Conservation (phyloP, 2,329 filamentous ascomycete species). For the Curvularia sp. region DNA sequence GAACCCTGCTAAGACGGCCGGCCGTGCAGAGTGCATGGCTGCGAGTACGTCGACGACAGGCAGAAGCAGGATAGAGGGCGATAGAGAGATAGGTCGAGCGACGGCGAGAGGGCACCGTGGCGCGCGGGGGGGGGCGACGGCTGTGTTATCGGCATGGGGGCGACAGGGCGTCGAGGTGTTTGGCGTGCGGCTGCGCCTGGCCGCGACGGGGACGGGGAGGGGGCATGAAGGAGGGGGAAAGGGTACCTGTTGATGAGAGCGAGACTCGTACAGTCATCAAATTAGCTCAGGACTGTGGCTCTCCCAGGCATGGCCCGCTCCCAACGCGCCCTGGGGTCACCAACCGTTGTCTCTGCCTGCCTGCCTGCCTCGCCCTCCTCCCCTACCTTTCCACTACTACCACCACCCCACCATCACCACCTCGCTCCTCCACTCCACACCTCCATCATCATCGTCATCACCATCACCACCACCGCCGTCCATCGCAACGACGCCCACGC, state of each 20-base stretch:
- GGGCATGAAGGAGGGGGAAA: not conserved
- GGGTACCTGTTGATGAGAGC: constrained; percentile 26
- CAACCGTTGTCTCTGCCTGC: constrained; percentile 9
- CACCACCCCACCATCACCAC: not conserved
- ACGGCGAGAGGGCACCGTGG: too few relatives aligned
- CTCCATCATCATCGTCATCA: not conserved
- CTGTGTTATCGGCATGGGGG: not conserved
- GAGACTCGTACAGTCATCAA: constrained; percentile 30
- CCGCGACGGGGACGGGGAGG: not conserved
- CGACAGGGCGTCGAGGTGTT: not conserved
- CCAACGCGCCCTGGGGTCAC: constrained; percentile 18
- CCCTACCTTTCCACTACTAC: constrained; percentile 5
- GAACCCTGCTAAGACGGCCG: constrained; percentile 7
- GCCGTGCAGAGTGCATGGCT: constrained; percentile 1
- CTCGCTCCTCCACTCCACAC: not conserved
- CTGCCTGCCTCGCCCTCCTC: not conserved
- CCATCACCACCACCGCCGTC: not conserved
- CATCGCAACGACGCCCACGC: not conserved
- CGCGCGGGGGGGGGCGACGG: too few relatives aligned
- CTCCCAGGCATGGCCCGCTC: constrained; percentile 4
- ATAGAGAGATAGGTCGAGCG: not conserved
- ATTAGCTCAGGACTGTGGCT: constrained; percentile 26
- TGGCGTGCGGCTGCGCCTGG: constrained; percentile 3
- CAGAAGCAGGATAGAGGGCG: not conserved
- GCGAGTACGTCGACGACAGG: not conserved